Conservation (phyloP, 805 yeast species). For the Candida ovalis region DNA sequence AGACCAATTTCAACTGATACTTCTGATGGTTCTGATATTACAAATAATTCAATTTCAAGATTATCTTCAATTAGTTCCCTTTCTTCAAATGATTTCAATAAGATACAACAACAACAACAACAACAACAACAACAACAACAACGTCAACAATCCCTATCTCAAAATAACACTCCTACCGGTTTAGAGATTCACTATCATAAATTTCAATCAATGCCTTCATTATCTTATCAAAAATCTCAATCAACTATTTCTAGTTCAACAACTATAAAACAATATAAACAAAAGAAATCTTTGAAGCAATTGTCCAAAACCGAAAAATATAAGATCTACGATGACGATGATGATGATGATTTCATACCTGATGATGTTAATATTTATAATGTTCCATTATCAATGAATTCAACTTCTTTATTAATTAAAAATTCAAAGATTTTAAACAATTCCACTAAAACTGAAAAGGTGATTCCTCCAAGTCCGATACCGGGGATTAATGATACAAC, state of each 20-base stretch:
- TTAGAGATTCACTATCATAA: constrained; percentile 1
- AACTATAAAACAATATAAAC: constrained; percentile 6
- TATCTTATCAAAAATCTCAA: constrained; percentile 6
- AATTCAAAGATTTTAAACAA: constrained; percentile 21
- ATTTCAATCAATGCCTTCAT: constrained; percentile 18
- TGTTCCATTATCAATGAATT: constrained; percentile 44
- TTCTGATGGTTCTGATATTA: constrained; percentile 19
- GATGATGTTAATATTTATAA: constrained; percentile 45
- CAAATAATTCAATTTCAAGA: constrained; percentile 17
- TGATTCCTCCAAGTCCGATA: constrained; percentile 46
- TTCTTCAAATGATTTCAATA: constrained; percentile 17
- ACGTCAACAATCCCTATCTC: constrained; percentile 1
- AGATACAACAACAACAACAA: background rate
- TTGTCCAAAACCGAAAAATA: constrained; percentile 25
- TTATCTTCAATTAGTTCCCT: constrained; percentile 23
- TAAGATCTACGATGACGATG: constrained; percentile 30
- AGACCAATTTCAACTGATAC: constrained; percentile 20
- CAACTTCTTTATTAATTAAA: constrained; percentile 30
- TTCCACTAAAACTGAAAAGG: constrained; percentile 18
- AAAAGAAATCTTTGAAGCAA: constrained; percentile 10
- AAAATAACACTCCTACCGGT: background rate
- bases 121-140: background rate
- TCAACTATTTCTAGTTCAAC: constrained; percentile 10
- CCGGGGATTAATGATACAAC: constrained; percentile 37
- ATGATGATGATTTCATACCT: constrained; percentile 36